Evolutionary conservation across 176 grass and related monocot genomes (phyloP), one percentile per base, ranked within the genome.

Genomic region (Thalia dealbata): DNA sequence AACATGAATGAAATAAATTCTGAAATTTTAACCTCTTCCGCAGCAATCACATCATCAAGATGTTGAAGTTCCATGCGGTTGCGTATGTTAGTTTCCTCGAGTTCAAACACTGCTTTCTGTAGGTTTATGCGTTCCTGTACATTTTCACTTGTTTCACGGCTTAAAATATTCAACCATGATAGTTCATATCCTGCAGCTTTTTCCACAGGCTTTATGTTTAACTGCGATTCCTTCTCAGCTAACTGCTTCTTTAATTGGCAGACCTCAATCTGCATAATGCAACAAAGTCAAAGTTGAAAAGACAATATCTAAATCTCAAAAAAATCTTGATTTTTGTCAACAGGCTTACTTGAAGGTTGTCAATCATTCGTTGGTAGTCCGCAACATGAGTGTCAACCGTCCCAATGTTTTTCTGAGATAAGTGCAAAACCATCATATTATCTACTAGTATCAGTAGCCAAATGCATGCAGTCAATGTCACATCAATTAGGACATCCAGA

Each of bases 71-170:
- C 95, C 76, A 84, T 83, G 42, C 87, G 87, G 41, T 99, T 99
- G 52, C 24, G 89, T 74, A 91, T 91, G 75, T 99, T 99, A 46
- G 87, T 99, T 84, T 99, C 95, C 81, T 99, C 90, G 1, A 99
- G 76, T 70, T 99, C 95, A 86, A 99, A 99, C 56, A 99, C 71
- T n/a, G 95, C 95, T 71, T 91, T 99, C 75, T 99, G 95, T 61
- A 99, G 85, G 74, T 99, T 99, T 84, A 99, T 99, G 58, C 90
- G 86, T 82, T 99, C 95, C 68, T 99, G 95, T 61, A 99, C 95
- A 79, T 93, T 99, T 79, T 93, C 95, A 60, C 87, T 85, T 52
- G 90, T 99, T 85, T 93, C 95, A 58, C 76, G 85, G 69, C 95
- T 99, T 82, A 99, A 91, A 72, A 88, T 74, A 91, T 99, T 99